phyloP scores from a whole-genome alignment of 2,329 filamentous ascomycete genomes.

The Cyphellophora europaea region DNA sequence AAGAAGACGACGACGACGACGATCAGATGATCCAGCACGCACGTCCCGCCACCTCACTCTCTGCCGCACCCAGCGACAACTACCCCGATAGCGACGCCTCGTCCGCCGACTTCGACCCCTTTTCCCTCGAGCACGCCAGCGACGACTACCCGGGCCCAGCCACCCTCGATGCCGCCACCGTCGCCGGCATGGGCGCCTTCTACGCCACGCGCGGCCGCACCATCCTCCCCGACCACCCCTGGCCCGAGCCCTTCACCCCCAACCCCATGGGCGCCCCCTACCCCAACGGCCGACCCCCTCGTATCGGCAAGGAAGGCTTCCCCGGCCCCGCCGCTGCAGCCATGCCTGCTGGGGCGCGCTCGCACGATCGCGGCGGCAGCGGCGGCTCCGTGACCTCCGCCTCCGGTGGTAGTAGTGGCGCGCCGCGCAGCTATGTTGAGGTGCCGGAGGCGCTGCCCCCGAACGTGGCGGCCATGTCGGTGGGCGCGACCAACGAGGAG shows the following conservation, averaged over 20 bases:
- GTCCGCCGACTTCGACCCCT: conserved; percentile 18
- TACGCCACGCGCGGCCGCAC: conserved; percentile 15
- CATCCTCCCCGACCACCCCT: conserved; percentile 8
- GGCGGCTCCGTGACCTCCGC: conserved; percentile 4
- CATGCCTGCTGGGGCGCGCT: conserved; percentile 3
- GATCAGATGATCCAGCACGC: neutral
- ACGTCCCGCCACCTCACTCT: conserved; percentile 16
- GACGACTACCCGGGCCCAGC: conserved; percentile 15
- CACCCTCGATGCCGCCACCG: conserved; percentile 12
- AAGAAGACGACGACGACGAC: conserved; percentile 10
- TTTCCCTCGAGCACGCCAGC: conserved; percentile 15
- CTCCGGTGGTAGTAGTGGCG: conserved; percentile 1
- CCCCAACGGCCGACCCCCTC: conserved; percentile 7
- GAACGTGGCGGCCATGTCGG: conserved; percentile 27
- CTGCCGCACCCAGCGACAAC: conserved; percentile 6
- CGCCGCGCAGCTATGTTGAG: conserved; percentile 16
- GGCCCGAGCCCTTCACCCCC: conserved; percentile 4
- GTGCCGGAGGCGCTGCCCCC: conserved; percentile 32
- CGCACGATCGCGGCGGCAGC: conserved; percentile 3
- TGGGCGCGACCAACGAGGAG: conserved; percentile 26
- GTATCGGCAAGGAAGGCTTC: conserved; percentile 10
- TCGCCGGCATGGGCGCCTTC: conserved; percentile 7
- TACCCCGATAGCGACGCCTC: conserved; percentile 16
- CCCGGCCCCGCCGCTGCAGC: conserved; percentile 4
- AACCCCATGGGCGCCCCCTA: conserved; percentile 9